A percentile compares a stretch with the other conserved stretches of the same genome.
These are phyloP conservation scores for Tetrapisispora phaffii DNA, from an alignment of 805 yeast species.

Conservation along the genomic window DNA sequence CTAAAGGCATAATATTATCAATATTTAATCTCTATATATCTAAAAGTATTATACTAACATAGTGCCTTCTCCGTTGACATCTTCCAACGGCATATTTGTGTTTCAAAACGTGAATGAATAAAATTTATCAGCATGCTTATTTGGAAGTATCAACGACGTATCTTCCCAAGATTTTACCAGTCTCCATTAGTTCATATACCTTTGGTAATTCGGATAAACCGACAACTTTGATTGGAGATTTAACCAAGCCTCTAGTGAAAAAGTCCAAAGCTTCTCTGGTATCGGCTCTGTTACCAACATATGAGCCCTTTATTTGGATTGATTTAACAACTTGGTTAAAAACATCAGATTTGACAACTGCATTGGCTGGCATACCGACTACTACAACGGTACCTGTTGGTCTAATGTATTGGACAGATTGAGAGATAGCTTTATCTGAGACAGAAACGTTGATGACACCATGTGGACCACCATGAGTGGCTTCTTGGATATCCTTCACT, in stretches of 20 bases:
- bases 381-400: slow-evolving; percentile 59
- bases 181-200: slow-evolving; percentile 47
- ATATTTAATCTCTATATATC: neutral
- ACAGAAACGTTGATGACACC: slow-evolving; percentile 65
- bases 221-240: slow-evolving; percentile 51
- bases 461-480: slow-evolving; percentile 63
- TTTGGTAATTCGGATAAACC: slow-evolving; percentile 45
- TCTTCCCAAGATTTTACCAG: slow-evolving; percentile 59
- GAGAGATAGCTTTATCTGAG: slow-evolving; percentile 51
- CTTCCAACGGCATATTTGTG: neutral
- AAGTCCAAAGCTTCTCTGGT: slow-evolving; percentile 66
- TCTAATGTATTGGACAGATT: slow-evolving; percentile 48
- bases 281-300: slow-evolving; percentile 83
- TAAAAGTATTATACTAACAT: neutral
- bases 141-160: slow-evolving; percentile 73
- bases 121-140: slow-evolving; percentile 21
- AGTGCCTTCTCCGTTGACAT: neutral
- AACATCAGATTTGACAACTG: slow-evolving; percentile 54
- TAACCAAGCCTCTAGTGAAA: slow-evolving; percentile 55
- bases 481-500: slow-evolving; percentile 40
- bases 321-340: slow-evolving; percentile 65
- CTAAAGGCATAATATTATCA: neutral
- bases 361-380: slow-evolving; percentile 73
- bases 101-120: neutral
- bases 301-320: slow-evolving; percentile 64